Evolutionary conservation across 768 basidiomycete species (phyloP).

Genomic region (Russula dissimulans): DNA sequence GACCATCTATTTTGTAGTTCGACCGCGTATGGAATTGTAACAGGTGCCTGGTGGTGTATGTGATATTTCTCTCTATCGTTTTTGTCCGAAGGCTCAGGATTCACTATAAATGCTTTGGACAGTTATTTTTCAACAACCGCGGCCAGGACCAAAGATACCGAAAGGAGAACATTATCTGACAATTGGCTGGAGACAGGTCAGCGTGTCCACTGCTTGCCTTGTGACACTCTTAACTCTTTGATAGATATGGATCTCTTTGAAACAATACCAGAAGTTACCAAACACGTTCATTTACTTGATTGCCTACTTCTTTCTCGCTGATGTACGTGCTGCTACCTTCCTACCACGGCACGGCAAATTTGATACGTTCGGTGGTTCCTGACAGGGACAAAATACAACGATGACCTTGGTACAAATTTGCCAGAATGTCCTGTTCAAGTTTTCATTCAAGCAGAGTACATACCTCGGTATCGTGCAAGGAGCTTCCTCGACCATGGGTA

Average conservation of each 20-base stretch:
- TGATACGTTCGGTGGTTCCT: no score
- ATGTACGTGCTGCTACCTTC: conserved; percentile 36
- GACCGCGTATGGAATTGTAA: conserved; percentile 67
- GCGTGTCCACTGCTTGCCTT: no score
- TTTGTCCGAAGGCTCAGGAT: no score
- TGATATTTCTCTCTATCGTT: no score
- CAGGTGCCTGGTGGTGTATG: conserved; percentile 86
- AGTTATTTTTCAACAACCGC: conserved; percentile 82
- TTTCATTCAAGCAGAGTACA: conserved; percentile 75
- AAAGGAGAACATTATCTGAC: conserved; percentile 69
- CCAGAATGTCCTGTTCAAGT: conserved; percentile 72
- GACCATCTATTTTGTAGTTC: conserved; percentile 28
- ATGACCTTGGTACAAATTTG: no score
- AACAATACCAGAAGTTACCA: conserved; percentile 69
- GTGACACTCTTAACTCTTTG: neutral
- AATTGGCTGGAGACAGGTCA: conserved; percentile 81
- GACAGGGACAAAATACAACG: no score
- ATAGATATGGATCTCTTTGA: conserved; percentile 68
- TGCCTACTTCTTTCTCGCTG: conserved; percentile 69
- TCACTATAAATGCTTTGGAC: neutral
- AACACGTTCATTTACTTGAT: conserved; percentile 77
- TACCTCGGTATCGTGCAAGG: conserved; percentile 76
- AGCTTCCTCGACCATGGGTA: no score
- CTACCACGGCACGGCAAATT: neutral
- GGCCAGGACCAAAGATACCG: conserved; percentile 71